Conservation (phyloP, 176 grass and related monocot genomes). For the barley (Hordeum vulgare) region DNA sequence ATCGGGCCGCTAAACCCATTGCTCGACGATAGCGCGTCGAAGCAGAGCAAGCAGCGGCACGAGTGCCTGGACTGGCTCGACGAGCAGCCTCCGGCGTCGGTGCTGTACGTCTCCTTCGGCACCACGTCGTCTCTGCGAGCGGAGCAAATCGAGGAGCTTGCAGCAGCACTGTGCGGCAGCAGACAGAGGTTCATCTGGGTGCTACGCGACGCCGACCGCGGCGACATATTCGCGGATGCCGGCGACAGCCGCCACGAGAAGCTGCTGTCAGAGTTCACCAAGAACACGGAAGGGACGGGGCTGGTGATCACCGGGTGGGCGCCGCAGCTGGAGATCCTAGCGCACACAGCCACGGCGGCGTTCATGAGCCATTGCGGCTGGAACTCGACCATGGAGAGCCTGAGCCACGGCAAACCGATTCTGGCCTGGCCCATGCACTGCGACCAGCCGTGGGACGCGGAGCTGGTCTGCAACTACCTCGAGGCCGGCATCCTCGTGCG, state of each 20-base stretch:
- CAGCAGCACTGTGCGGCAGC: conserved; percentile 33
- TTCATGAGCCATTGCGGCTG: conserved; percentile 88
- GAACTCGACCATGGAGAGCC: conserved; percentile 67
- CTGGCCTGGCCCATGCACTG: conserved; percentile 64
- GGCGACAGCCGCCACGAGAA: background rate
- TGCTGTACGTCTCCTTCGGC: conserved; percentile 69
- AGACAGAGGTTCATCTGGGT: conserved; percentile 65
- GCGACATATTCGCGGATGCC: conserved; percentile 13
- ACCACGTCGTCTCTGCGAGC: conserved; percentile 17
- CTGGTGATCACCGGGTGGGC: conserved; percentile 43
- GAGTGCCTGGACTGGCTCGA: conserved; percentile 63
- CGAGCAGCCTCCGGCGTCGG: conserved; percentile 40
- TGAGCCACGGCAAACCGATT: conserved; percentile 51
- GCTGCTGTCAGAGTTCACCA: conserved; percentile 12
- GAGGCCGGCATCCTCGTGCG: conserved; percentile 39
- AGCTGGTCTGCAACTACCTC: conserved; percentile 28
- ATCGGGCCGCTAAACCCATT: conserved; percentile 29
- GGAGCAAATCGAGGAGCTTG: conserved; percentile 43
- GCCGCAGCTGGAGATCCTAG: conserved; percentile 57
- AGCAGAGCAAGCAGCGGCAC: background rate
- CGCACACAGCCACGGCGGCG: conserved; percentile 26
- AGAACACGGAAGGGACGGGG: conserved; percentile 18
- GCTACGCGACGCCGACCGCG: conserved; percentile 49
- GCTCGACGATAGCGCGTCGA: background rate
- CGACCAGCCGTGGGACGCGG: conserved; percentile 49